phyloP scores from a whole-genome alignment of 1,139 yeast species.

The Pneumocystis canis region DNA sequence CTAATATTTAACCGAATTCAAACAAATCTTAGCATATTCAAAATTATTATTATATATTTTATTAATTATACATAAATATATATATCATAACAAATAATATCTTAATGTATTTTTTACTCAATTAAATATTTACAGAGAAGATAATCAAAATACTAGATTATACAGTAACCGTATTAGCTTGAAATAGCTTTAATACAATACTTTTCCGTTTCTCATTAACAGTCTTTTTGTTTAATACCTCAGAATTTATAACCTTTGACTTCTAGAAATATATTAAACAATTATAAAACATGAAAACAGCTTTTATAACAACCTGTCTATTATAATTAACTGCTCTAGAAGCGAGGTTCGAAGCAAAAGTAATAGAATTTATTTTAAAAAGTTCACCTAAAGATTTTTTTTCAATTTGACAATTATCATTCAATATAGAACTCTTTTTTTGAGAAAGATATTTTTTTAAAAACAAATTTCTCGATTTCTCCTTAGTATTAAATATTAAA shows the following conservation, averaged over 20 bases:
- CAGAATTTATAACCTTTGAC: neutral
- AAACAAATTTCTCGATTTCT: neutral
- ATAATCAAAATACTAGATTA: neutral
- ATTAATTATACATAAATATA: neutral
- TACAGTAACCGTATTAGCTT: neutral
- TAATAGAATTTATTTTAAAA: neutral
- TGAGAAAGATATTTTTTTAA: neutral
- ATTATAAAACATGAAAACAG: neutral
- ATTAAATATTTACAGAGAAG: neutral
- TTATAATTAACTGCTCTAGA: neutral
- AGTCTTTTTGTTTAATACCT: neutral
- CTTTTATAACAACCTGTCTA: neutral
- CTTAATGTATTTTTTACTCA: neutral
- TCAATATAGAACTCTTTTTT: neutral
- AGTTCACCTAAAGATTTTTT: neutral
- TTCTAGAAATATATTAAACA: neutral
- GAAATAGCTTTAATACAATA: neutral
- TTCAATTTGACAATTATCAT: neutral
- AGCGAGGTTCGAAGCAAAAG: neutral
- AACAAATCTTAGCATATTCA: neutral
- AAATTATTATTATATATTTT: neutral
- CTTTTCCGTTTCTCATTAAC: neutral
- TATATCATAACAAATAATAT: neutral
- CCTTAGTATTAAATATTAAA: neutral
- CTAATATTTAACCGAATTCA: neutral